Evolutionary conservation across 257 asterid species (phyloP).

Genomic region (Dorcoceras hygrometricum): DNA sequence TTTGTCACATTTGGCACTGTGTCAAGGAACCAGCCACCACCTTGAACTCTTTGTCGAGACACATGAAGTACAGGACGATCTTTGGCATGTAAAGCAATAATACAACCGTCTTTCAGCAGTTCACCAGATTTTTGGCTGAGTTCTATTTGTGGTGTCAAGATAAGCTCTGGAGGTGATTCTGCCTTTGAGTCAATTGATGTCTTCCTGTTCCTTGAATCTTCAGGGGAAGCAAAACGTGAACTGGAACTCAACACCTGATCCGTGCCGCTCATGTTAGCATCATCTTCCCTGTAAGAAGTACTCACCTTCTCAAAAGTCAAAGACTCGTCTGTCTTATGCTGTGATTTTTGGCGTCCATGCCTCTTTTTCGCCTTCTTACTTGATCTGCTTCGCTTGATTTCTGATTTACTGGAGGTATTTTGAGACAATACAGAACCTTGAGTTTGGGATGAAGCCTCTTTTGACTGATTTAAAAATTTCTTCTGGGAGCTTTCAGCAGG

Average conservation of each 20-base stretch:
- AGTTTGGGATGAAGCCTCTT: slow-evolving; percentile 61
- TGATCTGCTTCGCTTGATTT: slow-evolving; percentile 84
- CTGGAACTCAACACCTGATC: slow-evolving; percentile 89
- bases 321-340: slow-evolving; percentile 69
- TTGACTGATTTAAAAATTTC: slow-evolving; percentile 45
- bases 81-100: slow-evolving; percentile 79
- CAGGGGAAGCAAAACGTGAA: slow-evolving; percentile 93
- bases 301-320: slow-evolving; percentile 63
- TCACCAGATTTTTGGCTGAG: slow-evolving; percentile 55
- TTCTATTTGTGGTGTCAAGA: slow-evolving; percentile 45
- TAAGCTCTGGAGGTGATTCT: slow-evolving; percentile 54
- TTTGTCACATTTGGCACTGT: slow-evolving; percentile 73
- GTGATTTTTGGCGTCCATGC: slow-evolving; percentile 88
- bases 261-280: slow-evolving; percentile 79
- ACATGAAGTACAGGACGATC: slow-evolving; percentile 75
- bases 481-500: slow-evolving; percentile 73
- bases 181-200: slow-evolving; percentile 52
- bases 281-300: slow-evolving; percentile 82
- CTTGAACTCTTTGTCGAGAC: slow-evolving; percentile 87
- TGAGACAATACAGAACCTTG: slow-evolving; percentile 62
- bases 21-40: slow-evolving; percentile 99
- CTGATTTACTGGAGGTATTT: slow-evolving; percentile 56
- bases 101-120: slow-evolving; percentile 78
- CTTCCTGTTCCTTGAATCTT: slow-evolving; percentile 69
- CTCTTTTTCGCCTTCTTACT: slow-evolving; percentile 94